Percentiles rank a stretch among this genome's conserved stretches.
phyloP scores from a whole-genome alignment of 1,284 basidiomycete genomes.

The Microbotryum scabiosae region DNA sequence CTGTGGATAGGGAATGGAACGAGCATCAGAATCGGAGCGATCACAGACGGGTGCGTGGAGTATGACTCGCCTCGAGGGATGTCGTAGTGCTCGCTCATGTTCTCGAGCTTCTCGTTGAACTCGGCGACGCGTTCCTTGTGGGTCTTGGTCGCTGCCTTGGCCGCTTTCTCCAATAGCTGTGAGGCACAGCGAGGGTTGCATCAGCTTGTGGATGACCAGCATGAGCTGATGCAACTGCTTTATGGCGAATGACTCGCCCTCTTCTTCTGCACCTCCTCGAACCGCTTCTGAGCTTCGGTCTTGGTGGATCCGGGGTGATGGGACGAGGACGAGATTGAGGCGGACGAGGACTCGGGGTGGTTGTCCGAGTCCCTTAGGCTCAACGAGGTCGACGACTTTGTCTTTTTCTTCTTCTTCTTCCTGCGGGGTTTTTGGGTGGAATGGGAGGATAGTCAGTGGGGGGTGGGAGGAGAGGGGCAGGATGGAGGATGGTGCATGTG shows the following conservation, averaged over 20 bases:
- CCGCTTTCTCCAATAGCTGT: slow-evolving; percentile 62
- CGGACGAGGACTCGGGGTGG: slow-evolving; percentile 46
- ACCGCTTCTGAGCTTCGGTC: slow-evolving; percentile 83
- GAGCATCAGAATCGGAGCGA: no score
- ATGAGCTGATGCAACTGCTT: slow-evolving; percentile 16
- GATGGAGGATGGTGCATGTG: no score
- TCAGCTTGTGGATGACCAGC: neutral
- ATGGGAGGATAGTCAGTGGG: neutral
- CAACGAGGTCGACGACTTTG: slow-evolving; percentile 52
- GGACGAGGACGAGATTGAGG: slow-evolving; percentile 48
- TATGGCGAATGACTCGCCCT: slow-evolving; percentile 53
- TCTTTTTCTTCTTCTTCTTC: slow-evolving; percentile 80
- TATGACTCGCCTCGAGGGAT: slow-evolving; percentile 49
- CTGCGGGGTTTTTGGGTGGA: slow-evolving; percentile 4
- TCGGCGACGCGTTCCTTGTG: slow-evolving; percentile 94
- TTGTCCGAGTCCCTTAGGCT: slow-evolving; percentile 43
- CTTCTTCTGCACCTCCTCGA: slow-evolving; percentile 73
- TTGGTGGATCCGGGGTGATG: slow-evolving; percentile 44
- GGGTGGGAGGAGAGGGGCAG: neutral
- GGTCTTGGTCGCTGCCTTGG: slow-evolving; percentile 70
- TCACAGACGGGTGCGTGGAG: no score
- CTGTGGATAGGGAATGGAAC: no score
- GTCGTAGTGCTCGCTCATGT: slow-evolving; percentile 84
- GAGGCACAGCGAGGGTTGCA: neutral
- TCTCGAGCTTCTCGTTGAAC: slow-evolving; percentile 81